Base-by-base conservation (phyloP, 225 moss, liverwort and hornwort genomes). In the Thuidium tamariscinum region DNA sequence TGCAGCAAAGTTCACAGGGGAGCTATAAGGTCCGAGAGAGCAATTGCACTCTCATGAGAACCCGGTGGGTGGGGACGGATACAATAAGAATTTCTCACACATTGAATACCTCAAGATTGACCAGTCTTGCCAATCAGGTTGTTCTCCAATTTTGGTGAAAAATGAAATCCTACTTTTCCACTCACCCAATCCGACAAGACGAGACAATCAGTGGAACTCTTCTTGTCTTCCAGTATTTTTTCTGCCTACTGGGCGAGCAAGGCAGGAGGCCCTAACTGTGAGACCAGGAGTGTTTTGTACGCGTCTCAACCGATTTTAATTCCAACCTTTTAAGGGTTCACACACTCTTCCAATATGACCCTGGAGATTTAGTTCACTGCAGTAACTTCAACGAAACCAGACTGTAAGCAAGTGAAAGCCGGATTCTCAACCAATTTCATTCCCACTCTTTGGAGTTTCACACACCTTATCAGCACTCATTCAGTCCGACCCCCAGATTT, bases 1-100 rank as follows among this genome's bases (percentile, higher is more conserved):
- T 57, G 57, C 57, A 9, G 23, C 57, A 57, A 57, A 57, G 57
- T 23, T 57, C 57, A 23, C 10, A 9, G 57, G 57, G 17, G 57
- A 57, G 57, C 23, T 22, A 23, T 18, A 23, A 23, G 23, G 23
- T 57, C 23, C 4, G 10, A 57, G 57, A 57, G 57, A 57, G 5
- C 20, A 36, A 36, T 12, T 37, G 6, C 6, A 67, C 11, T 21
- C 20, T 36, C 20, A 36, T 37, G 7, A 21, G 3, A 37, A 67
- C 6, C 21, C 9, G 3, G 3, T 67, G 3, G 6, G 3, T 11
- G 21, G 11, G 3, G 3, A 67, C 0, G 12, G 7, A 36, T 36
- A 37, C 11, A 67, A 7, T 12, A 37, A 66, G 21, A 36, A 36
- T 66, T 66, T 3, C 36, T 21, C 20, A 20, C 21, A 11, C 21